These are phyloP conservation scores for Flammula alnicola DNA, from an alignment of 1,284 basidiomycete genomes.

Conservation along the genomic window DNA sequence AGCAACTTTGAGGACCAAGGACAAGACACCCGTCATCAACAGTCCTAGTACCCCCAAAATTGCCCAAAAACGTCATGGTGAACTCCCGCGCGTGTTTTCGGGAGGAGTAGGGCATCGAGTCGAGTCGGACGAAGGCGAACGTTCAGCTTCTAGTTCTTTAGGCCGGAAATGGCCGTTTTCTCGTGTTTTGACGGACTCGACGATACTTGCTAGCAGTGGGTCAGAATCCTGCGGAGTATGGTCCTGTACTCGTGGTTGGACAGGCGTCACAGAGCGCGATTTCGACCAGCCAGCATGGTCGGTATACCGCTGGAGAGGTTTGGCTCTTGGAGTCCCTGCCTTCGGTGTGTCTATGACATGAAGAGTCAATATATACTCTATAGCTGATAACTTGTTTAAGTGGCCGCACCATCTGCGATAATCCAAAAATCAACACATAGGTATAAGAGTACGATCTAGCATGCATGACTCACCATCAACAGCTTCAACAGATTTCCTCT, in stretches of 20 bases:
- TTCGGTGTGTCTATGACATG: conserved; percentile 20
- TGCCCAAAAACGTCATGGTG: conserved; percentile 37
- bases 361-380: conserved; percentile 8
- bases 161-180: conserved; percentile 13
- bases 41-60: conserved; percentile 40
- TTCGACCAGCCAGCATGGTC: neutral
- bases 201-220: neutral
- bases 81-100: conserved; percentile 7
- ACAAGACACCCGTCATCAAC: conserved; percentile 44
- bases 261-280: conserved; percentile 9
- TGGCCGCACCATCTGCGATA: conserved; percentile 27
- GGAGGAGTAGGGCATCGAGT: neutral
- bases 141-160: neutral
- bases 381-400: conserved; percentile 13
- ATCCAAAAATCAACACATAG: conserved; percentile 7
- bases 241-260: neutral
- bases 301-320: neutral
- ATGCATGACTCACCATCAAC: conserved; percentile 16
- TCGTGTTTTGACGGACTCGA: conserved; percentile 17
- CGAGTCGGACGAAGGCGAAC: neutral
- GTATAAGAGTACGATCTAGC: neutral
- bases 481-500: conserved; percentile 13
- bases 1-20: conserved; percentile 64
- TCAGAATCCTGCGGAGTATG: neutral
- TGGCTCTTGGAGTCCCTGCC: conserved; percentile 5